Conservation (phyloP, 257 asterid species). For the Eucommia ulmoides region DNA sequence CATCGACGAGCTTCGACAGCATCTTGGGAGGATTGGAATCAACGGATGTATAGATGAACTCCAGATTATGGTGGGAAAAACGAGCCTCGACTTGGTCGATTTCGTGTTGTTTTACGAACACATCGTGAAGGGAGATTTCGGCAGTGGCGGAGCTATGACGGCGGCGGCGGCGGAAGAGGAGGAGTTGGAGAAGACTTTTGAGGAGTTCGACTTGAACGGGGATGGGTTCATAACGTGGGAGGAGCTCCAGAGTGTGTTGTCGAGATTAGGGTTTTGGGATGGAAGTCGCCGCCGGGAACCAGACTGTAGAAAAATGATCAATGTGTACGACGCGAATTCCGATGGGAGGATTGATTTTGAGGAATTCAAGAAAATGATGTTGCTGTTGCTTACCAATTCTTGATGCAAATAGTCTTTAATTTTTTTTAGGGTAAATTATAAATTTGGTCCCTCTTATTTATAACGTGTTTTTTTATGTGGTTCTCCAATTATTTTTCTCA, state of each 20-base stretch:
- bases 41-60: slow-evolving; percentile 39
- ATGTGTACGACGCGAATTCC: slow-evolving; percentile 38
- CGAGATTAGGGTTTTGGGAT: slow-evolving; percentile 38
- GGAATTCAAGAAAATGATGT: slow-evolving; percentile 75
- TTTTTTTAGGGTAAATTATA: too few relatives aligned
- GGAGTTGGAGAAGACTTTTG: slow-evolving; percentile 32
- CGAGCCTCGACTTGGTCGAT: slow-evolving; percentile 25
- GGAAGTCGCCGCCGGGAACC: slow-evolving; percentile 17
- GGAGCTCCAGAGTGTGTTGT: slow-evolving; percentile 38
- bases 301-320: slow-evolving; percentile 47
- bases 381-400: too few relatives aligned
- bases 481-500: too few relatives aligned
- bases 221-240: slow-evolving; percentile 51
- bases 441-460: too few relatives aligned
- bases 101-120: slow-evolving; percentile 36
- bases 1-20: slow-evolving; percentile 30
- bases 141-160: background rate
- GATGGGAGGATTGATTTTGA: slow-evolving; percentile 61
- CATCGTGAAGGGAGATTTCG: slow-evolving; percentile 12
- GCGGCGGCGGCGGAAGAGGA: slow-evolving; percentile 1
- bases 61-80: slow-evolving; percentile 28
- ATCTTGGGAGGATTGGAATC: slow-evolving; percentile 26
- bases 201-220: slow-evolving; percentile 41
- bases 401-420: too few relatives aligned
- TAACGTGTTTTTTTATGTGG: too few relatives aligned